Evolutionary conservation across 2,329 filamentous ascomycete genomes (phyloP).

Genomic region (Knoxdaviesia capensis): DNA sequence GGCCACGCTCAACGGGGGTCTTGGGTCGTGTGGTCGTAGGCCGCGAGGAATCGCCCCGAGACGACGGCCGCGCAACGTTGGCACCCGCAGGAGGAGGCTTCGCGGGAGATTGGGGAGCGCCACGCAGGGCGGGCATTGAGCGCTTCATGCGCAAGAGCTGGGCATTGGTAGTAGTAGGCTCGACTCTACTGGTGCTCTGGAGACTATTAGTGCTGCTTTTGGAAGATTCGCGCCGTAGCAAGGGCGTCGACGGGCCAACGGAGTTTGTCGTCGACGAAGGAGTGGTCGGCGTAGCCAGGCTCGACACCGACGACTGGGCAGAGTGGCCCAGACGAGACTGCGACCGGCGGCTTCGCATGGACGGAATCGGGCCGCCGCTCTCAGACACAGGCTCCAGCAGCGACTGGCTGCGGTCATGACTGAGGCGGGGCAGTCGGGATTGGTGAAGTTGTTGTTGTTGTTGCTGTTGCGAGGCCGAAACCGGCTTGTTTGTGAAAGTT

Average conservation of each 20-base stretch:
- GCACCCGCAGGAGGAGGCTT: slow-evolving; percentile 29
- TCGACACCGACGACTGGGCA: slow-evolving; percentile 46
- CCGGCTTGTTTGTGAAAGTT: slow-evolving; percentile 73
- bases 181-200: slow-evolving; percentile 17
- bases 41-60: slow-evolving; percentile 8
- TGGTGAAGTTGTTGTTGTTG: slow-evolving; percentile 6
- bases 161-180: slow-evolving; percentile 43
- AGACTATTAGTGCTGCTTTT: slow-evolving; percentile 33
- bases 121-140: slow-evolving; percentile 38
- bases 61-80: slow-evolving; percentile 28
- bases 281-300: slow-evolving; percentile 39
- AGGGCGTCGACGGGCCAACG: slow-evolving; percentile 36
- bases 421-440: slow-evolving; percentile 65
- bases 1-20: slow-evolving; percentile 47
- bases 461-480: slow-evolving; percentile 8
- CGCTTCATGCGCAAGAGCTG: slow-evolving; percentile 46
- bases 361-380: slow-evolving; percentile 50
- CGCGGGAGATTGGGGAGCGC: slow-evolving; percentile 24
- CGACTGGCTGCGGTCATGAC: slow-evolving; percentile 50
- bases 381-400: slow-evolving; percentile 87
- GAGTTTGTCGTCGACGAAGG: slow-evolving; percentile 29
- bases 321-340: slow-evolving; percentile 50
- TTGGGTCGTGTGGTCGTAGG: slow-evolving; percentile 33
- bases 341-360: slow-evolving; percentile 35
- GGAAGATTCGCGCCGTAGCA: slow-evolving; percentile 35